Evolutionary conservation across 2,329 filamentous ascomycete genomes (phyloP), one percentile per base, ranked within the genome.

Genomic region (Ceratocystis colombiana): DNA sequence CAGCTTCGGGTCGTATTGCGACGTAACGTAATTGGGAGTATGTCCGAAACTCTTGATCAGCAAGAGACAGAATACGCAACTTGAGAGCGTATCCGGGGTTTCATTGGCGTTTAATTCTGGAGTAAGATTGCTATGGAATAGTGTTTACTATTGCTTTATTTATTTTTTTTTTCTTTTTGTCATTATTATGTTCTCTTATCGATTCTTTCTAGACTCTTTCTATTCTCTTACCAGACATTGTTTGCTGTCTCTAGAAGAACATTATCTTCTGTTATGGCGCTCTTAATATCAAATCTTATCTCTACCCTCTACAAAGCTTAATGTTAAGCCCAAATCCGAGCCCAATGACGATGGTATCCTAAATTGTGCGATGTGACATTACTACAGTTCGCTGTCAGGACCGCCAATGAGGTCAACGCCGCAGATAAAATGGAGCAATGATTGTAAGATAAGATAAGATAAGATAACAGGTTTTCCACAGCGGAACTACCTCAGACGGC

Each of bases 1-100:
- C 67, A 20, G 69, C 67, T 8, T 67, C 66, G 61, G 64, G 66
- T 6, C 67, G 66, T 17, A 68, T 68, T 55, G 65, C 64, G 41
- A 57, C 66, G 22, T 66, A 57, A 65, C 1, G 10, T 12, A 15
- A 63, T 62, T n/a, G 12, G 3, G 44, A 45, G 25, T 37, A 28
- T 28, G 55, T 59, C 20, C 20, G 25, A 30, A n/a, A n/a, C 55
- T 59, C 25, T 59, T n/a, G 25, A 57, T 41, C 37, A 41, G 10
- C 37, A 57, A 57, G 17, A 33, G 30, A n/a, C 25, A 59, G 12
- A 59, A 3, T 57, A 20, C 17, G 46, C 37, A n/a, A 22, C 20
- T 48, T 48, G 20, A 6, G 48, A 25, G 55, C 55, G 28, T 37
- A n/a, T n/a, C 33, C 37, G 10, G 28, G 55, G 55, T n/a, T 59